Evolutionary conservation across 2,329 filamentous ascomycete species (phyloP), one percentile per base, ranked within the genome.

Genomic region (Calonectria pauciramosa): DNA sequence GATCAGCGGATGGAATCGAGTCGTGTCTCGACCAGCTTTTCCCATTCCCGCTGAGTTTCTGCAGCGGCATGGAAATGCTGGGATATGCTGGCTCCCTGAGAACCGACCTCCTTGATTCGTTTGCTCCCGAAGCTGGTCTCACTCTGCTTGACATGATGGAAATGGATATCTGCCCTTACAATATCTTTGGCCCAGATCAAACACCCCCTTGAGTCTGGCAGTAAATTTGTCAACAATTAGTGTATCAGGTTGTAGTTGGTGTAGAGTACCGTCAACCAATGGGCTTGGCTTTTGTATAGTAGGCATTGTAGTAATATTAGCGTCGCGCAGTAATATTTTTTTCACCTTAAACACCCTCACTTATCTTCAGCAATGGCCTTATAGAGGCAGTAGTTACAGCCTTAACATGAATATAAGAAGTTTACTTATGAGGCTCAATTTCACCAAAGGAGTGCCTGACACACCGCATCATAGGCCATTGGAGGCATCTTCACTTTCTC

Each of bases 41-140:
- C 38, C 34, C 70, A 13, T 72, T 72, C 30, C 70, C 70, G 3
- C 2, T n/a, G 10, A 63, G 41, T 18, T 72, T 72, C 34, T 69
- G 70, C 10, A 38, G 34, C 14, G 30, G 52, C 34, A 23, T 72
- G 47, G 65, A 72, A 13, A 38, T 41, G 18, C 26, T 68, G 11
- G 49, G 52, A 4, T n/a, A 44, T 6, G 38, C 38, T 3, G 38
- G 20, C 3, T 18, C 38, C 10, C 8, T 64, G 36, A 47, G 36
- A 30, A 64, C 23, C 28, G 60, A 64, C 13, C 41, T 44, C 11
- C 10, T 32, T 18, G 36, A 64, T 14, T 44, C 60, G 10, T 44
- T 64, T 20, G 23, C 60, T 3, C 34, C 26, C 3, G 60, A 64
- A 11, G 23, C 36, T 47, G 30, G 60, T 18, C 41, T 65, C 26